A percentile compares a stretch with the other conserved stretches of the same genome.
Evolutionary conservation across 257 asterid genomes (phyloP).

Genomic region (Solanum rostratum): DNA sequence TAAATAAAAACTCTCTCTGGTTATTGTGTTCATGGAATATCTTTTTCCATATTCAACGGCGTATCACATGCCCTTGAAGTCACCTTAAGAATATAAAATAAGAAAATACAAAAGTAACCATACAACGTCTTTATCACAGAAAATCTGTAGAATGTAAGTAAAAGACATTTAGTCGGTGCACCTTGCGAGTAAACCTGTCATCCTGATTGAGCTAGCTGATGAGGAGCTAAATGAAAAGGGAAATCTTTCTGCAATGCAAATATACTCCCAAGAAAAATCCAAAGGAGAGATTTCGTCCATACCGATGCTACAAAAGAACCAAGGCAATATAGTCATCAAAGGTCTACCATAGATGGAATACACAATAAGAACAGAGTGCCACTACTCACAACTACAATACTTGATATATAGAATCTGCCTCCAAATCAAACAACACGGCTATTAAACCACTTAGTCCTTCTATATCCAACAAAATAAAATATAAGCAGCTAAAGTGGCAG

Average conservation of each 20-base stretch:
- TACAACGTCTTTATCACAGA: neutral
- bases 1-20: neutral
- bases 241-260: neutral
- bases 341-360: neutral
- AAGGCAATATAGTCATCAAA: neutral
- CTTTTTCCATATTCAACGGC: neutral
- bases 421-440: neutral
- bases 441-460: neutral
- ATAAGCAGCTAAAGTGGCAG: slow-evolving; percentile 5
- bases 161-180: neutral
- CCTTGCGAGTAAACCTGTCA: neutral
- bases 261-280: neutral
- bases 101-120: neutral
- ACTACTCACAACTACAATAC: neutral
- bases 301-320: neutral
- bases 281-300: neutral
- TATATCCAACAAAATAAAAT: neutral
- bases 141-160: neutral
- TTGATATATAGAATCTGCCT: neutral
- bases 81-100: neutral
- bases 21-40: neutral
- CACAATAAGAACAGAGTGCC: neutral
- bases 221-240: neutral
- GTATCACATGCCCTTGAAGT: neutral
- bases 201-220: neutral